Percentiles rank a stretch among this genome's conserved stretches.
Conservation (phyloP, 2,329 filamentous ascomycete species). For the Aspergillus sp. region DNA sequence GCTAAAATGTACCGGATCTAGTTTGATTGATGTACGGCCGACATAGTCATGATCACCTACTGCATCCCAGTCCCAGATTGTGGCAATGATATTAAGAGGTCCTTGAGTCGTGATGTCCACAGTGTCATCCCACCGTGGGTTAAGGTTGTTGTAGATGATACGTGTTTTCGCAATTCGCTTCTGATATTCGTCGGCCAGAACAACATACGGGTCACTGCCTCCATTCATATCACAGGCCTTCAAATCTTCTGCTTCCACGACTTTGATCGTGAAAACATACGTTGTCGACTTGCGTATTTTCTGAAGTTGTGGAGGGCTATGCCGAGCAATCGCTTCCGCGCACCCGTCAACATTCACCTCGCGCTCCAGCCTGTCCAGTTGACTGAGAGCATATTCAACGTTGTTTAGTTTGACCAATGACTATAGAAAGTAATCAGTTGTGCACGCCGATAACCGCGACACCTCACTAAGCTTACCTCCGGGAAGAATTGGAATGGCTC, state of each 20-base stretch:
- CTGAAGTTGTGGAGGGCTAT: slow-evolving; percentile 70
- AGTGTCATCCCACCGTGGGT: slow-evolving; percentile 95
- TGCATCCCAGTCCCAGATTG: slow-evolving; percentile 97
- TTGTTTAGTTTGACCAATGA: slow-evolving; percentile 98
- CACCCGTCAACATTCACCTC: slow-evolving; percentile 90
- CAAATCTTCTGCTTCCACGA: slow-evolving; percentile 94
- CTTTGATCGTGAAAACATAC: slow-evolving; percentile 98
- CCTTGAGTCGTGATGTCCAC: slow-evolving; percentile 93
- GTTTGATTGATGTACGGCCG: slow-evolving; percentile 90
- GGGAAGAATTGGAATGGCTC: slow-evolving; percentile 97
- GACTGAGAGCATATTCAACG: slow-evolving; percentile 88
- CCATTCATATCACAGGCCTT: slow-evolving; percentile 98
- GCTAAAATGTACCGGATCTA: slow-evolving; percentile 96
- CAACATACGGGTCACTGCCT: slow-evolving; percentile 93
- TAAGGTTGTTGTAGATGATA: slow-evolving; percentile 85
- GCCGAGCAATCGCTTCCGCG: slow-evolving; percentile 73
- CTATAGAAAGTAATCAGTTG: slow-evolving; percentile 50
- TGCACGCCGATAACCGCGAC: neutral
- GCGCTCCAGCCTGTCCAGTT: slow-evolving; percentile 85
- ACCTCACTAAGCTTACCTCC: slow-evolving; percentile 59
- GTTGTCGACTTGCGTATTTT: slow-evolving; percentile 71
- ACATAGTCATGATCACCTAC: slow-evolving; percentile 98
- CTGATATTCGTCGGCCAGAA: slow-evolving; percentile 95
- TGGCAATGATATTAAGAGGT: slow-evolving; percentile 90
- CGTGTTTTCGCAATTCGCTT: slow-evolving; percentile 94